Conservation (phyloP, 345 rosid genomes). For the Salix viminalis region DNA sequence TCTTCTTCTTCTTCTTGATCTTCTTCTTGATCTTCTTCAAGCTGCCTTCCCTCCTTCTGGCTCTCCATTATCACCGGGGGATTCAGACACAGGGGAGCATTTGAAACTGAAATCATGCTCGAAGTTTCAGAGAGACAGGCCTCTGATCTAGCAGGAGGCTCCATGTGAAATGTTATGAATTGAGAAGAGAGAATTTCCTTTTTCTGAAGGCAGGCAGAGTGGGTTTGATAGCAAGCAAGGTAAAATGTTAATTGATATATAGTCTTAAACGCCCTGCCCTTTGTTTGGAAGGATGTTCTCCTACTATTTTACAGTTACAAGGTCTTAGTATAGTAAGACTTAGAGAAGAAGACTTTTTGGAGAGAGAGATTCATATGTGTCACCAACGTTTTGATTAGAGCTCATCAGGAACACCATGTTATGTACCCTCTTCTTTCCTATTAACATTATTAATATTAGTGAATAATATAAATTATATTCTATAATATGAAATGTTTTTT, state of each 20-base stretch:
- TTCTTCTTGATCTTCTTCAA: slow-evolving; percentile 5
- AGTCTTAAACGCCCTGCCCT: slow-evolving; percentile 14
- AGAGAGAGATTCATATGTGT: slow-evolving; percentile 2
- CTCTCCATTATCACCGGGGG: background rate
- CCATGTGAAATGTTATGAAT: slow-evolving; percentile 19
- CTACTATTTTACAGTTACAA: slow-evolving; percentile 34
- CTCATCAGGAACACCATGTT: slow-evolving; percentile 14
- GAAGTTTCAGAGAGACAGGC: slow-evolving; percentile 34
- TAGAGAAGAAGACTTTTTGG: slow-evolving; percentile 6
- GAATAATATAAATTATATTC: too few species aligned
- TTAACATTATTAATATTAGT: too few species aligned
- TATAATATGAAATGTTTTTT: too few species aligned
- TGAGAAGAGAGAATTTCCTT: background rate
- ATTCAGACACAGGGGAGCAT: slow-evolving; percentile 13
- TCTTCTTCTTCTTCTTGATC: background rate
- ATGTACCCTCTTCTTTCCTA: background rate
- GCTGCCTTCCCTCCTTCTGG: background rate
- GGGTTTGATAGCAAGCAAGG: slow-evolving; percentile 28
- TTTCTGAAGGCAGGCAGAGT: background rate
- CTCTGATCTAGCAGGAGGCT: slow-evolving; percentile 34
- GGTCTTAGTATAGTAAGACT: slow-evolving; percentile 27
- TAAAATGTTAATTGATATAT: slow-evolving; percentile 17
- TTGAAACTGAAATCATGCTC: slow-evolving; percentile 30
- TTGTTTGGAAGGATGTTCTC: slow-evolving; percentile 2
- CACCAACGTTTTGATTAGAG: slow-evolving; percentile 17